These are phyloP conservation scores for Ustilago nuda DNA, from an alignment of 1,284 basidiomycete genomes.

Conservation along the genomic window DNA sequence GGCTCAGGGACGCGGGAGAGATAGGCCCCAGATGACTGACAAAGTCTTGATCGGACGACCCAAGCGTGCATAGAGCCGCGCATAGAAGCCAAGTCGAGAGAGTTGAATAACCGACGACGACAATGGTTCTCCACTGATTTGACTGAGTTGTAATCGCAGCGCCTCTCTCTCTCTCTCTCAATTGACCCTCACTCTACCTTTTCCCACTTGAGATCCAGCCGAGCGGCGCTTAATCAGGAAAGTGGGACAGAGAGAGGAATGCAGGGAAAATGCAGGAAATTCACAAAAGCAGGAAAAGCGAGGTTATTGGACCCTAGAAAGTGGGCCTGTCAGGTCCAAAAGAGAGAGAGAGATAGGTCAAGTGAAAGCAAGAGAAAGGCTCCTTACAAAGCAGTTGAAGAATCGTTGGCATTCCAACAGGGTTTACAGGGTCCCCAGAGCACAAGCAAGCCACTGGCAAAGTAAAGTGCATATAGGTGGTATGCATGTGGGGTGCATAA, in stretches of 20 bases:
- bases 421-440: no score
- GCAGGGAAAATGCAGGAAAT: conserved; percentile 1
- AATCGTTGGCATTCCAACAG: no score
- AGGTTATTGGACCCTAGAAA: not conserved
- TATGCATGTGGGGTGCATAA: no score
- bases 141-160: not conserved
- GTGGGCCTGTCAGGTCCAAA: not conserved
- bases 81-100: not conserved
- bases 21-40: not conserved
- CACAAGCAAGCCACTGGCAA: no score
- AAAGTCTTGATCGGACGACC: no score
- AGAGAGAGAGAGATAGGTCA: no score
- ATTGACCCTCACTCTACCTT: not conserved
- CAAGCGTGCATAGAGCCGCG: not conserved
- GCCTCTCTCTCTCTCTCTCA: not conserved
- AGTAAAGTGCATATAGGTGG: no score
- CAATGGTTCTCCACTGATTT: no score
- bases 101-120: not conserved
- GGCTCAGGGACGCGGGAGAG: not conserved
- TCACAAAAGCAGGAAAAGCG: not conserved
- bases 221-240: conserved; percentile 3
- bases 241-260: not conserved
- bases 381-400: not conserved
- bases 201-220: not conserved
- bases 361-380: not conserved